Conservation (phyloP, 2,329 filamentous ascomycete species). For the Bretziella fagacearum region DNA sequence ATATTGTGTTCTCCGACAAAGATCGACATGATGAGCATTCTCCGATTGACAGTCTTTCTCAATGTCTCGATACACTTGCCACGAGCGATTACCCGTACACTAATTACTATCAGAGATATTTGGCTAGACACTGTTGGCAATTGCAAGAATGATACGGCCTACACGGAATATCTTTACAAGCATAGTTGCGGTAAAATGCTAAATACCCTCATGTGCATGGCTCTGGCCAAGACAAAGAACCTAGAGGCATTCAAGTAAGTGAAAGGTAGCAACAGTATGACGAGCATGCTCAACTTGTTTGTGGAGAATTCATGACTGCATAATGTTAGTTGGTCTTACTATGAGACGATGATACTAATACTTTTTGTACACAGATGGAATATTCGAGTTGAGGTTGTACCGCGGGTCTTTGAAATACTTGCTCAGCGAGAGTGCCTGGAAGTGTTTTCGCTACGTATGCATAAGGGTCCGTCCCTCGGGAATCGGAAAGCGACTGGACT, state of each 20-base stretch:
- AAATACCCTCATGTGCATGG: conserved; percentile 41
- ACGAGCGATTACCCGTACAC: neutral
- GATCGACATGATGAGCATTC: conserved; percentile 29
- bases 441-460: conserved; percentile 40
- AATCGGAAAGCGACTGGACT: neutral
- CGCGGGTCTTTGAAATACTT: conserved; percentile 38
- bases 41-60: neutral
- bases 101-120: neutral
- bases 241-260: conserved; percentile 41
- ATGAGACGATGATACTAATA: neutral
- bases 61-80: neutral
- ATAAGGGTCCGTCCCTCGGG: conserved; percentile 32
- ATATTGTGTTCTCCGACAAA: conserved; percentile 42
- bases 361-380: conserved; percentile 36
- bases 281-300: no score
- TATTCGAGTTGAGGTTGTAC: conserved; percentile 43
- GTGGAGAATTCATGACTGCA: no score
- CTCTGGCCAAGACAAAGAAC: conserved; percentile 35
- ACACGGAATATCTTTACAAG: conserved; percentile 36
- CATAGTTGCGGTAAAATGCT: conserved; percentile 45
- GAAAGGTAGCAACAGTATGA: neutral
- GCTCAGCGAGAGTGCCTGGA: conserved; percentile 36
- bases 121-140: conserved; percentile 13
- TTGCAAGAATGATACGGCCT: conserved; percentile 36
- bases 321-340: no score